These are phyloP conservation scores for Backusella luteola DNA, from an alignment of 192 early-diverging fungal species.

Conservation along the genomic window DNA sequence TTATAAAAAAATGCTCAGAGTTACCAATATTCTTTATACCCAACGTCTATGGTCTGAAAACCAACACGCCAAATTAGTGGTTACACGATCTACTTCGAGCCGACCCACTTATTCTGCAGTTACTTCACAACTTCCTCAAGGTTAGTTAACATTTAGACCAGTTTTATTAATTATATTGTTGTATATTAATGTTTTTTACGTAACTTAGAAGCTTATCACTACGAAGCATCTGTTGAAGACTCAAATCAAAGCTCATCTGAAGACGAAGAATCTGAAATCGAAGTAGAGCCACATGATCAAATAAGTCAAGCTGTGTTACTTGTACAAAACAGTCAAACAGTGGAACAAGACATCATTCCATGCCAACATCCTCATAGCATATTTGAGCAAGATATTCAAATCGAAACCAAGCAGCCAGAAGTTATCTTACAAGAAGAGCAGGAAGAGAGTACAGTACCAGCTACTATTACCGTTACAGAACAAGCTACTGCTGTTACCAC, in stretches of 20 bases:
- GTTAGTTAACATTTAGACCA: not conserved
- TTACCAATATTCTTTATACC: not conserved
- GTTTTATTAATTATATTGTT: not conserved
- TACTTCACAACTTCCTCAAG: not conserved
- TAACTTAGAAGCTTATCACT: not conserved
- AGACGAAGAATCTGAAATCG: not conserved
- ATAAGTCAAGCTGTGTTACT: not conserved
- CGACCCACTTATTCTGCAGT: not conserved
- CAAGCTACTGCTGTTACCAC: not conserved
- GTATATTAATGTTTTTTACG: not conserved
- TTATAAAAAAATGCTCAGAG: not conserved
- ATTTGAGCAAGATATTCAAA: not conserved
- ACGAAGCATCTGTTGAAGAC: not conserved
- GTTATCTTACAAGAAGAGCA: not conserved
- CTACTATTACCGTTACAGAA: not conserved
- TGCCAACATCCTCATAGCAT: not conserved
- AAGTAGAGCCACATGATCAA: not conserved
- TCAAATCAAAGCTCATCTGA: not conserved
- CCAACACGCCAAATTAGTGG: not conserved
- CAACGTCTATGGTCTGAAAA: not conserved
- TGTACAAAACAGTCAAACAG: not conserved
- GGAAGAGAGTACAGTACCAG: not conserved
- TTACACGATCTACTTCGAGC: not conserved
- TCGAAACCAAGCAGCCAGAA: not conserved
- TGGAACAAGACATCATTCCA: not conserved